Conservation (phyloP, 352 stramenopile genomes). For the Phytophthora macrochlamydospora region DNA sequence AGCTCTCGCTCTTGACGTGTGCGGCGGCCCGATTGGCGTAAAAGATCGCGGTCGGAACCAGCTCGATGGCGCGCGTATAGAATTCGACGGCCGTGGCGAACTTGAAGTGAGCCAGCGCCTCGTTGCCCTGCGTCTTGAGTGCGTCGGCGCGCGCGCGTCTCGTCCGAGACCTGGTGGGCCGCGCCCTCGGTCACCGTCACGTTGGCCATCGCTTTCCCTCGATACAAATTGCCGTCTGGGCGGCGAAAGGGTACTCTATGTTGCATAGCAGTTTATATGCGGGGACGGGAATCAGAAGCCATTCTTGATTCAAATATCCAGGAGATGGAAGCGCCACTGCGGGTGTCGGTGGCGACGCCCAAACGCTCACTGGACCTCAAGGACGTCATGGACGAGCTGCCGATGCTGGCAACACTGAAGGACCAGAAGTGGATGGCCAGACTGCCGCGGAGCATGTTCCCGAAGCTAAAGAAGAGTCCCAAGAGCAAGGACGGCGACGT, state of each 20-base stretch:
- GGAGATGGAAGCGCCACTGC: slow-evolving; percentile 30
- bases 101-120: slow-evolving; percentile 79
- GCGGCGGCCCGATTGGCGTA: slow-evolving; percentile 95
- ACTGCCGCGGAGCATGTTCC: slow-evolving; percentile 48
- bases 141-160: slow-evolving; percentile 68
- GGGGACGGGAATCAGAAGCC: neutral
- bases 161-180: slow-evolving; percentile 63
- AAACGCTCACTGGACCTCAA: slow-evolving; percentile 47
- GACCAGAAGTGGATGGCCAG: slow-evolving; percentile 73
- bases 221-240: neutral
- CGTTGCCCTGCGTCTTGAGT: slow-evolving; percentile 89
- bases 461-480: slow-evolving; percentile 24
- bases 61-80: slow-evolving; percentile 91
- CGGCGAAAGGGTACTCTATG: too few species aligned
- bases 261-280: too few species aligned
- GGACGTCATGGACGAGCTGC: slow-evolving; percentile 70
- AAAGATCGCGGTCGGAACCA: slow-evolving; percentile 91
- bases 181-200: slow-evolving; percentile 53
- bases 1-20: slow-evolving; percentile 98
- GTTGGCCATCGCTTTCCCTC: slow-evolving; percentile 40
- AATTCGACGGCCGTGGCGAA: slow-evolving; percentile 82
- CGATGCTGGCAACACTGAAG: slow-evolving; percentile 57
- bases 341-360: slow-evolving; percentile 26
- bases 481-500: slow-evolving; percentile 10
- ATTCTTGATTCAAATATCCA: slow-evolving; percentile 23